Evolutionary conservation across 1,284 basidiomycete genomes (phyloP), one percentile per base, ranked within the genome.

Genomic region (Papiliotrema nemorosa): DNA sequence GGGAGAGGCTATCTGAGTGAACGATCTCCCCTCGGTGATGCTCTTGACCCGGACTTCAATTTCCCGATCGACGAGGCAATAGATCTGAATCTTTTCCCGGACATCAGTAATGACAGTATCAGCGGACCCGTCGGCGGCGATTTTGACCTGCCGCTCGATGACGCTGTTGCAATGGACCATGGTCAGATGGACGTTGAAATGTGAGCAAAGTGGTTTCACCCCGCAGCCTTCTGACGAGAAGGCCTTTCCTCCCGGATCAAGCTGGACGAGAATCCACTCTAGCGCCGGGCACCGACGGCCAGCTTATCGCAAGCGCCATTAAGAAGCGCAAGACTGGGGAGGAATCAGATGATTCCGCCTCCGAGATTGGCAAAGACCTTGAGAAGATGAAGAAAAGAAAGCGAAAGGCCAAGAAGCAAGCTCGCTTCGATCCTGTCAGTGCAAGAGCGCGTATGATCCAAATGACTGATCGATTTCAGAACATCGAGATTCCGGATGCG

Each of bases 81-180:
- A 24, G 59, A 61, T 42, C 50, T 61, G 5, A 54, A 46, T 26
- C 49, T 62, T 4, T 47, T 53, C 22, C 52, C 52, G 12, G 36
- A 41, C 16, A n/a, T 37, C 3, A 47, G 51, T 1, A 45, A 59
- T 27, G 46, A 50, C 21, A 55, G 52, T 42, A 58, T 59, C 35
- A 59, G 57, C 21, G 58, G 33, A 6, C 58, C 60, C 1, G 50
- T 44, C 10, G 55, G 60, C 4, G 37, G 55, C 21, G 55, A 39
- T 10, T 37, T 55, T 22, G 55, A 57, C 14, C 29, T 58, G 34
- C 50, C 53, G 5, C 25, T 29, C 14, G 21, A 25, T 22, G 26
- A 16, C 5, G 42, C 16, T 33, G 20, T 5, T 20, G 12, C 29
- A 10, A 13, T 40, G 24, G 43, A 50, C 22, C 25, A 25, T 33